Conservation (phyloP, 208 protist species). For the Leishmania major region DNA sequence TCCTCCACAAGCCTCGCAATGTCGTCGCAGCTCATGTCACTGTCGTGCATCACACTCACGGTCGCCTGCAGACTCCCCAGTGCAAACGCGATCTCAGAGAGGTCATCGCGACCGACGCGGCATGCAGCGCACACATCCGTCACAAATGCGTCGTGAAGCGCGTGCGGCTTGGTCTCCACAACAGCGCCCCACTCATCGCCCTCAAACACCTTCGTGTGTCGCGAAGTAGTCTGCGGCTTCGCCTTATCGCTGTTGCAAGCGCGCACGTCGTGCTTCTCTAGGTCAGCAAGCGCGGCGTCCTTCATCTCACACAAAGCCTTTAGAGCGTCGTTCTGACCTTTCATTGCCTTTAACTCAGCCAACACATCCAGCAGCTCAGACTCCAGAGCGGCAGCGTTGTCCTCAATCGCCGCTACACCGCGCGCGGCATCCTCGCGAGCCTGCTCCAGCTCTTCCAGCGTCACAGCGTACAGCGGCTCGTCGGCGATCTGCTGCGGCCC, state of each 20-base stretch:
- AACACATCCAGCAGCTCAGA: constrained; percentile 27
- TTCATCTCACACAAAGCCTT: neutral
- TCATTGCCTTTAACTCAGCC: constrained; percentile 26
- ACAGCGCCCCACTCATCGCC: constrained; percentile 37
- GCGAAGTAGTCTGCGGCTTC: neutral
- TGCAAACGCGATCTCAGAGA: constrained; percentile 32
- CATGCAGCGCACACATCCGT: constrained; percentile 38
- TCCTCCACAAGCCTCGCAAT: neutral
- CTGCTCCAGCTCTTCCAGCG: constrained; percentile 22
- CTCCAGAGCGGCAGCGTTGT: constrained; percentile 20
- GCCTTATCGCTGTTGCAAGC: constrained; percentile 23
- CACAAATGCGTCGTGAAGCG: constrained; percentile 40
- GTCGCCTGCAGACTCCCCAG: constrained; percentile 36
- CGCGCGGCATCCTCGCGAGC: constrained; percentile 13
- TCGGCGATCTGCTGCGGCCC: constrained; percentile 16
- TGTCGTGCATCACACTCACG: constrained; percentile 36
- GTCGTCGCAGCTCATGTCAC: constrained; percentile 1
- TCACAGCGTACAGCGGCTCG: constrained; percentile 24
- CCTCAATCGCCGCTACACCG: neutral
- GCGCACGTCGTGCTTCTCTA: constrained; percentile 24
- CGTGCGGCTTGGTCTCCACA: constrained; percentile 14
- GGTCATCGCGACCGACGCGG: constrained; percentile 40
- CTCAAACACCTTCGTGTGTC: constrained; percentile 9
- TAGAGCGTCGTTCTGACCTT: constrained; percentile 25
- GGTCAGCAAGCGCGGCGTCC: too few relatives aligned